Evolutionary conservation across 2,329 filamentous ascomycete genomes (phyloP).

Genomic region (Nemania abortiva): DNA sequence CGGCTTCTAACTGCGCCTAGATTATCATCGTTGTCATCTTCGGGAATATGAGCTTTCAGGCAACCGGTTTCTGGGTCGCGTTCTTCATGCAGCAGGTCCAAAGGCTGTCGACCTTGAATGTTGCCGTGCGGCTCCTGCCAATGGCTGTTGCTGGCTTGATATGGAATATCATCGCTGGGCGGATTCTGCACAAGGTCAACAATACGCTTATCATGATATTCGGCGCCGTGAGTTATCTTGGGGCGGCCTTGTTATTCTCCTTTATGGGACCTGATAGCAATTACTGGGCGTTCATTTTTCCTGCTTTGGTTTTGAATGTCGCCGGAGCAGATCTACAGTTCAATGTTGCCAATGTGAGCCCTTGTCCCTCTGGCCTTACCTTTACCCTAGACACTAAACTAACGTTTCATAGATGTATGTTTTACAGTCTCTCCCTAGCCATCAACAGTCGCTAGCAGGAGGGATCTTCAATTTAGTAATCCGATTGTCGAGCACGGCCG

Average conservation of each 20-base stretch:
- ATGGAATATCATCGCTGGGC: slow-evolving; percentile 72
- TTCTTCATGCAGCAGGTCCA: slow-evolving; percentile 73
- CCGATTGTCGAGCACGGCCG: slow-evolving; percentile 69
- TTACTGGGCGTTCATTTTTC: slow-evolving; percentile 76
- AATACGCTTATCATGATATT: slow-evolving; percentile 71
- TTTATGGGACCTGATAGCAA: slow-evolving; percentile 66
- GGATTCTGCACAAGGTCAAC: slow-evolving; percentile 71
- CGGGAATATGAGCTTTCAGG: slow-evolving; percentile 73
- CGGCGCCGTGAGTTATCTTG: slow-evolving; percentile 56
- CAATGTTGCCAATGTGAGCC: slow-evolving; percentile 74
- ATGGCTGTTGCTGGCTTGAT: slow-evolving; percentile 72
- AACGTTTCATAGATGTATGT: slow-evolving; percentile 70
- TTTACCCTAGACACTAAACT: slow-evolving; percentile 24
- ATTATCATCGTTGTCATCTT: slow-evolving; percentile 68
- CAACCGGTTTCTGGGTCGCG: slow-evolving; percentile 71
- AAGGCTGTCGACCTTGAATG: slow-evolving; percentile 64
- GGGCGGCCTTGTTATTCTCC: slow-evolving; percentile 63
- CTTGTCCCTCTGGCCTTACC: background rate
- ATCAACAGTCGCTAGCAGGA: slow-evolving; percentile 75
- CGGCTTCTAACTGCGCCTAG: slow-evolving; percentile 49
- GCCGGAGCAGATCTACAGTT: slow-evolving; percentile 77
- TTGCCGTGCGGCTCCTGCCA: slow-evolving; percentile 73
- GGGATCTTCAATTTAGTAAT: slow-evolving; percentile 77
- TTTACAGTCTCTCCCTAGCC: slow-evolving; percentile 70
- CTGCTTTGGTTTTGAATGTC: slow-evolving; percentile 69